Percentiles rank a stretch among this genome's conserved stretches.
phyloP scores from a whole-genome alignment of 2,329 filamentous ascomycete species.

The Dendryphion nanum region DNA sequence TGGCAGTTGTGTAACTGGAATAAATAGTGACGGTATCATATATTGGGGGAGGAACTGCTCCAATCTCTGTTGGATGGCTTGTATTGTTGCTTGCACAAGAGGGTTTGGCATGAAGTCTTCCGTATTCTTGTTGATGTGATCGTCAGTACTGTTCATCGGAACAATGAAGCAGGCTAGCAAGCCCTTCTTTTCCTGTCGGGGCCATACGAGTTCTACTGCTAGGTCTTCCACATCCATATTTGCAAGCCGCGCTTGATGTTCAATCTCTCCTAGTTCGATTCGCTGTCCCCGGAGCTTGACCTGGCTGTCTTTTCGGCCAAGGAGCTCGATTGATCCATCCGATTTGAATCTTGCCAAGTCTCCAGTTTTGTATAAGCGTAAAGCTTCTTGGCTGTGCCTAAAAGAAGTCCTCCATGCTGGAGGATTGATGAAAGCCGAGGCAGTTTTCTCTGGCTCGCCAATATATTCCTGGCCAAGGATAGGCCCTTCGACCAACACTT shows the following conservation, averaged over 20 bases:
- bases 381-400: slow-evolving; percentile 8
- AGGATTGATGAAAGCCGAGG: background rate
- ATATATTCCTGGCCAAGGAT: background rate
- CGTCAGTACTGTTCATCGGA: slow-evolving; percentile 1
- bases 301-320: background rate
- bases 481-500: background rate
- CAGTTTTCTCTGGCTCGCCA: background rate
- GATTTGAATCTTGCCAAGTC: background rate
- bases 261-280: slow-evolving; percentile 13
- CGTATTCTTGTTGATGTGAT: no score
- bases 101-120: no score
- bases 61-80: no score
- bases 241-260: slow-evolving; percentile 4
- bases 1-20: slow-evolving; percentile 9
- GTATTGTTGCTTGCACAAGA: no score
- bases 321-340: background rate
- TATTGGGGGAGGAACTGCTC: slow-evolving; percentile 3
- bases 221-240: no score
- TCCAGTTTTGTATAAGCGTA: slow-evolving; percentile 1
- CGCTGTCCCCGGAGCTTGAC: slow-evolving; percentile 4
- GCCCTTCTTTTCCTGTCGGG: no score
- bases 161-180: background rate
- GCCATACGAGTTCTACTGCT: no score
- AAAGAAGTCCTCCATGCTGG: slow-evolving; percentile 13
- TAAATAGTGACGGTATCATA: slow-evolving; percentile 12